Evolutionary conservation across 2,329 filamentous ascomycete genomes (phyloP), one percentile per base, ranked within the genome.

Genomic region (Fusarium drepaniforme): DNA sequence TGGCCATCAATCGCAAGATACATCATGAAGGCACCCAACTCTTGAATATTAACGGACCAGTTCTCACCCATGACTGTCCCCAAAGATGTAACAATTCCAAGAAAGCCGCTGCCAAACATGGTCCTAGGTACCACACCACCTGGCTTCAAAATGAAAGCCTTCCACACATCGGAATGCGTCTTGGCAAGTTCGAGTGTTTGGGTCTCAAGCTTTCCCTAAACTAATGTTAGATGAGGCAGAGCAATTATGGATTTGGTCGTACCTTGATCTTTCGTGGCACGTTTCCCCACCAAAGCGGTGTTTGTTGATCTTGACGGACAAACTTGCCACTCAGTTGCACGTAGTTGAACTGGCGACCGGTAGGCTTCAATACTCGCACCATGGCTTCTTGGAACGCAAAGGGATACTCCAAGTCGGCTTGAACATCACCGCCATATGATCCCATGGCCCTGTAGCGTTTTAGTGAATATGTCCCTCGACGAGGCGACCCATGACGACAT

Each of bases 261-360:
- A 75, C 77, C 59, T 78, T 78, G 5, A 78, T 49, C 35, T 79
- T 79, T 0, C 77, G 77, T 4, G 74, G 63, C 9, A 64, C 68
- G 8, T 71, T 70, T 0, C 79, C 49, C 1, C 79, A 78, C 72
- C 77, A 81, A 18, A 84, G 18, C 30, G 68, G 80, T 23, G 74
- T 64, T 8, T 81, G 76, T 64, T 84, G 82, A 21, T 84, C 74
- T 21, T 79, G 80, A 13, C 76, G 70, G 1, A 82, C 81, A 35
- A 81, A 82, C 16, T 77, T 81, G 2, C 82, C 82, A 44, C 82
- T 83, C 7, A 84, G 68, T 42, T 81, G 81, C 4, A 84, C 73
- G 38, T 77, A 82, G 44, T 76, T 75, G 30, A 84, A 83, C 3
- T 13, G 74, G 0, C 68, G 15, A 9, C 65, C 35, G 2, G 15